A percentile compares a stretch with the other conserved stretches of the same genome.
These are phyloP conservation scores for Boletus fagicola DNA, from an alignment of 768 basidiomycete genomes.

Conservation along the genomic window DNA sequence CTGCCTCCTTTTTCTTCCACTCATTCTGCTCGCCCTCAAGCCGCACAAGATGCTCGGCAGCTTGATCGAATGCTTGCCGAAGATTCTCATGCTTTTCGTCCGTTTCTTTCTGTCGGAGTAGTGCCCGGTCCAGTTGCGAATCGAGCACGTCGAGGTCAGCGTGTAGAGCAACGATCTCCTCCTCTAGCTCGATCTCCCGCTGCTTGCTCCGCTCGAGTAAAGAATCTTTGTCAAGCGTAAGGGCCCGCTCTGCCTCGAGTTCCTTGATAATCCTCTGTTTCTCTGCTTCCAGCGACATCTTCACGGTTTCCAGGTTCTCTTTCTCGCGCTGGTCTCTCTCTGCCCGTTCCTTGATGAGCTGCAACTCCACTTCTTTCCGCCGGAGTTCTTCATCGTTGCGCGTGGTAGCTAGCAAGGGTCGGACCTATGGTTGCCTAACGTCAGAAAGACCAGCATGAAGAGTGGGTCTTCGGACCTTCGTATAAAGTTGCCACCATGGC, in stretches of 20 bases:
- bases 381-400: constrained; percentile 89
- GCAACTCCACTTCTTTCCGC: constrained; percentile 81
- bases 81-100: constrained; percentile 77
- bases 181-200: constrained; percentile 81
- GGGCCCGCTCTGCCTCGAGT: constrained; percentile 76
- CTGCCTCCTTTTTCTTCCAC: constrained; percentile 62
- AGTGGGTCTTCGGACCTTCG: constrained; percentile 54
- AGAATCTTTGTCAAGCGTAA: constrained; percentile 80
- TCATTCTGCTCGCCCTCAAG: constrained; percentile 75
- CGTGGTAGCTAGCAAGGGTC: constrained; percentile 90
- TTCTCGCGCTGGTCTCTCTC: constrained; percentile 84
- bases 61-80: constrained; percentile 73
- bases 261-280: constrained; percentile 80
- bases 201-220: constrained; percentile 81
- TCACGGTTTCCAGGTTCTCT: constrained; percentile 72
- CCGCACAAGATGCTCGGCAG: constrained; percentile 80
- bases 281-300: constrained; percentile 80
- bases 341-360: constrained; percentile 76
- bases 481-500: constrained; percentile 99
- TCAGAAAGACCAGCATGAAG: constrained; percentile 1
- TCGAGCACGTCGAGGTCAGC: constrained; percentile 82
- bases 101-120: constrained; percentile 73
- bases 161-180: constrained; percentile 78
- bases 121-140: constrained; percentile 78
- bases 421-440: constrained; percentile 52